Conservation (phyloP, 352 stramenopile species). For the Phytopythium aichiense region DNA sequence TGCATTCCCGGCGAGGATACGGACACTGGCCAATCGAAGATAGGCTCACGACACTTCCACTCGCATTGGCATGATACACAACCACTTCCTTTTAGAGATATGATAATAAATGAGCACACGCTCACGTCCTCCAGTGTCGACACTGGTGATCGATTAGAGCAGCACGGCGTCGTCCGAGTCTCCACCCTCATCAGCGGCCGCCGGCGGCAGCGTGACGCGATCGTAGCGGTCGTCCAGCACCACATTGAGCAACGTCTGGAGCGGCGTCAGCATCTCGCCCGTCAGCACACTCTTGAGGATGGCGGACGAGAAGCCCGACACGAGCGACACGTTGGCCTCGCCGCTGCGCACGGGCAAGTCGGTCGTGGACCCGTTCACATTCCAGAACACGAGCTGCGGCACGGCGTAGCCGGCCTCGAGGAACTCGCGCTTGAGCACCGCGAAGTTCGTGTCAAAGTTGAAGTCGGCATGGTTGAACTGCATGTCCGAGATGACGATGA, state of each 20-base stretch:
- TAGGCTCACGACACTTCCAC: no score
- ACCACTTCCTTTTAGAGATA: no score
- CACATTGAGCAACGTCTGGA: slow-evolving; percentile 1
- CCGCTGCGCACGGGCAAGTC: slow-evolving; percentile 29
- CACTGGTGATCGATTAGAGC: background rate
- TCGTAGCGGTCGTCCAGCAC: slow-evolving; percentile 37
- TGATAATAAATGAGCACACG: no score
- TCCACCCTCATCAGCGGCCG: background rate
- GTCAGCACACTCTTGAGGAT: slow-evolving; percentile 33
- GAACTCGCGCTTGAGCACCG: slow-evolving; percentile 35
- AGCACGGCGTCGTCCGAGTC: background rate
- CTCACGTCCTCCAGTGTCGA: no score
- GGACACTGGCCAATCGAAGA: no score
- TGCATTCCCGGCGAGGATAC: no score
- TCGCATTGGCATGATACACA: no score
- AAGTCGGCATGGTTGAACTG: slow-evolving; percentile 55
- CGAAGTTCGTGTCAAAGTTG: slow-evolving; percentile 41
- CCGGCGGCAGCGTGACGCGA: slow-evolving; percentile 28
- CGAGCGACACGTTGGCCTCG: slow-evolving; percentile 37
- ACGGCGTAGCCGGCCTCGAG: slow-evolving; percentile 26
- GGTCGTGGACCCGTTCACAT: slow-evolving; percentile 39
- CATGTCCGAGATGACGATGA: slow-evolving; percentile 87
- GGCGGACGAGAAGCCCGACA: slow-evolving; percentile 46
- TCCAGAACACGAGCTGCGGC: slow-evolving; percentile 77
- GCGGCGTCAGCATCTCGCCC: background rate